Evolutionary conservation across 2,329 filamentous ascomycete genomes (phyloP), one percentile per base, ranked within the genome.

Genomic region (Venturia aucupariae): DNA sequence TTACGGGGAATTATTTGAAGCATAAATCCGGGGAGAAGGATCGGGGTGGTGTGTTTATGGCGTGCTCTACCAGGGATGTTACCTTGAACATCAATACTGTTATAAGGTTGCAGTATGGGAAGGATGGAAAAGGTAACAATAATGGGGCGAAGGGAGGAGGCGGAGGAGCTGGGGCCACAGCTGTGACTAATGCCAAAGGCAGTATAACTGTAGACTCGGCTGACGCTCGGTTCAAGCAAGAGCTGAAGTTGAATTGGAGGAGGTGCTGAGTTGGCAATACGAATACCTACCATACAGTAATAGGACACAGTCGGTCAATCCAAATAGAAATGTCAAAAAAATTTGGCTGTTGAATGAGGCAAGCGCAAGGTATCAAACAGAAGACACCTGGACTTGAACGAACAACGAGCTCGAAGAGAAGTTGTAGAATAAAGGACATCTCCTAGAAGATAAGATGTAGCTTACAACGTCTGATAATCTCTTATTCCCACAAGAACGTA

Each of bases 201-300:
- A 38, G 30, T 38, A 62, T 62, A 4, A 62, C 61, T 6, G 61
- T 62, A 11, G 61, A 62, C 22, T 27, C 17, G 6, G 11, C 54
- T n/a, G 61, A 62, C 32, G 61, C 42, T 11, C 51, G 30, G 17
- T 62, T 62, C 13, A 62, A 62, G 30, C 42, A 62, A 24, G 61
- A 42, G 32, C 19, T 62, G 39, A 38, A 38, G 35, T 11, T 38
- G n/a, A 48, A 11, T 7, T 22, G n/a, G 44, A 48, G 11, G 11
- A 38, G 5, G 35, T 38, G 35, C 35, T 38, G 35, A 38, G 35
- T 38, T 6, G 5, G 35, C 35, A 38, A 7, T 11, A 11, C 35
- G 35, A 6, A 11, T 38, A 38, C 2, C 35, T 38, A 38, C 7
- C 11, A 38, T 38, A 3, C 7, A 38, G 7, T 8, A 38, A 38